Percentiles rank a stretch among this genome's conserved stretches.
Evolutionary conservation across 768 basidiomycete genomes (phyloP).

Genomic region (Psilocybe sp.): DNA sequence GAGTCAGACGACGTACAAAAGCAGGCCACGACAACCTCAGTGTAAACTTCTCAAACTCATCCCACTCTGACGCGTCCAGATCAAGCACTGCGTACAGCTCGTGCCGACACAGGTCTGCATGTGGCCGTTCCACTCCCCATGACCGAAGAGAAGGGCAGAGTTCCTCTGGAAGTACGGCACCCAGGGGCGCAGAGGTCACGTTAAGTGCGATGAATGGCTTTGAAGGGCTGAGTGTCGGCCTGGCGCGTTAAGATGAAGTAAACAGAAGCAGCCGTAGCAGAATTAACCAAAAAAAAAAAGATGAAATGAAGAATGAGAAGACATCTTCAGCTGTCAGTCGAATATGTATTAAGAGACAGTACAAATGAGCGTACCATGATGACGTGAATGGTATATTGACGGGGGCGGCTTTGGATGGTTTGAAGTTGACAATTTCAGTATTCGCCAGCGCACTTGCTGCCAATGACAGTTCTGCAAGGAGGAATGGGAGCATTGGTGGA

Average conservation of each 20-base stretch:
- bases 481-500: too few species aligned
- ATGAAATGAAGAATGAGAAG: too few species aligned
- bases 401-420: too few species aligned
- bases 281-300: background rate
- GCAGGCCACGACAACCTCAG: constrained; percentile 57
- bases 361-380: too few species aligned
- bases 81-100: constrained; percentile 49
- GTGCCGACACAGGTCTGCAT: constrained; percentile 28
- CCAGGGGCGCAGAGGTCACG: constrained; percentile 39
- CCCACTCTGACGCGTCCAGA: constrained; percentile 39
- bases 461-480: too few species aligned
- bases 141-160: constrained; percentile 22
- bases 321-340: too few species aligned
- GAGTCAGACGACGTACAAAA: constrained; percentile 33
- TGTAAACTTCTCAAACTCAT: constrained; percentile 41
- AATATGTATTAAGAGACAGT: too few species aligned
- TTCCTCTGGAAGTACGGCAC: constrained; percentile 19
- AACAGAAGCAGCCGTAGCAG: background rate
- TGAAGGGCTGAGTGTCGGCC: constrained; percentile 36
- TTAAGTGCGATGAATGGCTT: constrained; percentile 32
- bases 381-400: too few species aligned
- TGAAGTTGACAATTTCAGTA: too few species aligned
- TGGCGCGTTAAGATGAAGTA: constrained; percentile 13
- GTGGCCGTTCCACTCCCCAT: constrained; percentile 11
- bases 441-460: too few species aligned